Base-by-base conservation (phyloP, 352 stramenopile species). In the Pythium oligandrum region DNA sequence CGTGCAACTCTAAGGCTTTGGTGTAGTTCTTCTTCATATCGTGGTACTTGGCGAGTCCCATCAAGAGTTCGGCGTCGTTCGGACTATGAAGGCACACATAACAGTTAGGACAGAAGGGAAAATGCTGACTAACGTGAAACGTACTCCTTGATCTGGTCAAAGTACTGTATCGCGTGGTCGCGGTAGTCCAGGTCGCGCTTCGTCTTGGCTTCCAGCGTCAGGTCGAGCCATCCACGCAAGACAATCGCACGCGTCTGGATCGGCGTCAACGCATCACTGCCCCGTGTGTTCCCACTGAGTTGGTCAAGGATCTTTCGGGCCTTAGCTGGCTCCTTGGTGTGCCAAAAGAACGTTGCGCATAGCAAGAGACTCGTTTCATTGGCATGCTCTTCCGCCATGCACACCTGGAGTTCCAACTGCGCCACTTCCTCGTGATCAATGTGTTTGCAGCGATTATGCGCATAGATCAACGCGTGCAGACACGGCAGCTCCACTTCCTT, bases 321-420 rank as follows among this genome's bases (percentile, higher is more conserved):
- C 40, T 89, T 89, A 32, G 54, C 43, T 17, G 79, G 68, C 44
- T 90, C 75, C 30, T 74, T 61, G 42, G 86, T 57, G 56, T 90
- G 81, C 83, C 83, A 93, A 54, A 90, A 93, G 51, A 91, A 78
- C 10, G 58, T 88, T 32, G 83, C 78, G 40, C 78, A 90, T 12
- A 90, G 66, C 50, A 90, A 62, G 48, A 84, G 63, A 39, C 66
- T 73, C n/a, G 55, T 47, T 31, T 82, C 81, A 6, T 52, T 72
- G 6, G 78, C 78, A 38, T 73, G 74, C 51, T 93, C 78, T 48
- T 92, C 82, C 40, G 81, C 82, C 68, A 93, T 87, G 59, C 78
- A 75, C 7, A 91, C 64, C 60, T 93, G 81, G 37, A 90, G 64
- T 59, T 91, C 78, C 37, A 90, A 65, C 59, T 90, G 79, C 40